Evolutionary conservation across 2,329 filamentous ascomycete species (phyloP).

Genomic region (Fusarium siculi): DNA sequence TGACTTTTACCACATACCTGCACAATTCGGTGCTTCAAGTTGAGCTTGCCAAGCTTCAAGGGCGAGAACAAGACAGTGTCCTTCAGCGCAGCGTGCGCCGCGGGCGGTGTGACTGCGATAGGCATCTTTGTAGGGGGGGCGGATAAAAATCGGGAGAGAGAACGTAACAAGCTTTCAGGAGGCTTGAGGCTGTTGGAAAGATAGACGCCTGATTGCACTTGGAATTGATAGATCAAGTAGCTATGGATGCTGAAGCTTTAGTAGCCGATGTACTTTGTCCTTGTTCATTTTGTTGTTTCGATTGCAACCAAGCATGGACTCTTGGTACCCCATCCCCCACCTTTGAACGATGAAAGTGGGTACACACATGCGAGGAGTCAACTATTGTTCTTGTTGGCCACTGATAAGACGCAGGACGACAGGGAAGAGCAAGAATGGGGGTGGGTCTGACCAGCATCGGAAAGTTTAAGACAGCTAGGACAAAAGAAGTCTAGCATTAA

Average conservation of each 20-base stretch:
- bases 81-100: slow-evolving; percentile 32
- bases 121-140: slow-evolving; percentile 10
- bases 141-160: too few relatives aligned
- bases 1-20: slow-evolving; percentile 37
- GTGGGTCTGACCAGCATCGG: background rate
- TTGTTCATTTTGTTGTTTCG: background rate
- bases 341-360: background rate
- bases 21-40: slow-evolving; percentile 51
- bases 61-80: slow-evolving; percentile 49
- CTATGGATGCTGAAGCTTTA: slow-evolving; percentile 11
- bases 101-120: slow-evolving; percentile 31
- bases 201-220: background rate
- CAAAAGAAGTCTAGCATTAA: fast-evolving
- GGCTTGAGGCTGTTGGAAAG: background rate
- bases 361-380: background rate
- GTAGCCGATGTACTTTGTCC: background rate
- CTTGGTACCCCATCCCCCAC: background rate
- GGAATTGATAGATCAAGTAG: background rate
- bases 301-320: background rate
- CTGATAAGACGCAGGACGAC: background rate
- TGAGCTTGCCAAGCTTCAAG: slow-evolving; percentile 48
- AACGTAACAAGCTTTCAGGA: too few relatives aligned
- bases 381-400: background rate
- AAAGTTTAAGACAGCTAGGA: background rate
- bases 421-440: background rate